phyloP scores from a whole-genome alignment of 345 rosid species.

The Geranium rotundifolium region DNA sequence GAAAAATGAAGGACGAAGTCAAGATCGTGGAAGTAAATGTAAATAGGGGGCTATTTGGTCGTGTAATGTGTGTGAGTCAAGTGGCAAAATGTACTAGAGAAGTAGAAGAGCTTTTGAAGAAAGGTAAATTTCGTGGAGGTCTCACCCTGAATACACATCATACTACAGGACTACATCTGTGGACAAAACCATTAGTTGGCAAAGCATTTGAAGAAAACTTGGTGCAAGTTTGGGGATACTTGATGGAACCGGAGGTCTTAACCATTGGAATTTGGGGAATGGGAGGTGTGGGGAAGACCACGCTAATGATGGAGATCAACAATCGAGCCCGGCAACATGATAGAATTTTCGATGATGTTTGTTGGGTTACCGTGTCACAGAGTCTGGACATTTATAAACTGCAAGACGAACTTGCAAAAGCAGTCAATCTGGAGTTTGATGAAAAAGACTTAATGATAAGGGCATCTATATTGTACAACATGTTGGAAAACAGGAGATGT shows the following conservation, averaged over 20 bases:
- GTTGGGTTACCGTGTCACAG: conserved; percentile 15
- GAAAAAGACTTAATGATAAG: not conserved
- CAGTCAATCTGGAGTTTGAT: not conserved
- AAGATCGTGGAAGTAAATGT: conserved; percentile 2
- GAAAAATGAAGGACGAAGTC: not conserved
- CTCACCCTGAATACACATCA: not conserved
- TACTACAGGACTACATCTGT: not conserved
- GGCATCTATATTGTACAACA: conserved; percentile 3
- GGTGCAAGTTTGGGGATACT: conserved; percentile 7
- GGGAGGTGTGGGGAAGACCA: no score
- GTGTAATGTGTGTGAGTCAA: not conserved
- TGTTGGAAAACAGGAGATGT: not conserved
- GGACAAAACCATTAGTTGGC: not conserved
- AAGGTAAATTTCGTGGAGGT: not conserved
- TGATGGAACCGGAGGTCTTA: no score
- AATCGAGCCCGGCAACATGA: not conserved
- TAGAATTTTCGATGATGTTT: not conserved
- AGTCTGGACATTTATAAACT: conserved; percentile 3
- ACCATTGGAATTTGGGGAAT: no score
- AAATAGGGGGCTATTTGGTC: not conserved
- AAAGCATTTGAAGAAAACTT: not conserved
- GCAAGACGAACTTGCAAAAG: conserved; percentile 10
- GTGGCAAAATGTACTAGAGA: conserved; percentile 1
- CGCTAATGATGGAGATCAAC: conserved; percentile 4
- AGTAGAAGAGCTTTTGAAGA: conserved; percentile 1